These are phyloP conservation scores for Hsuehochloa calcarea DNA, from an alignment of 176 grass and related monocot species.

Conservation along the genomic window DNA sequence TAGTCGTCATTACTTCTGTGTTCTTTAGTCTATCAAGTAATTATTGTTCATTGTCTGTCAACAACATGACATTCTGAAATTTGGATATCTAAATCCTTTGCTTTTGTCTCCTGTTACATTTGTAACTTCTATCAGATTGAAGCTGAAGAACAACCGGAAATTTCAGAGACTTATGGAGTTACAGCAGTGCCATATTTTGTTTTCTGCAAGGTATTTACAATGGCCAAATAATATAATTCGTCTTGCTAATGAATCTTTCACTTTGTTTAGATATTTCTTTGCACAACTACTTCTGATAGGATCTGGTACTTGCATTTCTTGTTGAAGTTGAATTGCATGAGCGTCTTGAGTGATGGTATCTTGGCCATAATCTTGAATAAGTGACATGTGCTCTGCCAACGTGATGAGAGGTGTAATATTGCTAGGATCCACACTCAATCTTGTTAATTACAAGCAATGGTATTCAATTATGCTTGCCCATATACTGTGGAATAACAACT, in stretches of 20 bases:
- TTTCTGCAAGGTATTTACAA: constrained; percentile 79
- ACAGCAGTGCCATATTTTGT: constrained; percentile 91
- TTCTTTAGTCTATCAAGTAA: neutral
- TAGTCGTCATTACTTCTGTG: neutral
- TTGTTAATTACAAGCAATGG: neutral
- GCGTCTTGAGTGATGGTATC: neutral
- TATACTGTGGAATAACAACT: neutral
- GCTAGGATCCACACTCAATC: neutral
- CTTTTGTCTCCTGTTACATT: constrained; percentile 26
- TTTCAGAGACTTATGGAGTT: constrained; percentile 84
- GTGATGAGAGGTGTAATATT: neutral
- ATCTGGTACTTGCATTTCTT: neutral
- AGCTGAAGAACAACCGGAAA: constrained; percentile 93
- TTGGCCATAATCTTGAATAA: neutral
- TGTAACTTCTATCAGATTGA: constrained; percentile 62
- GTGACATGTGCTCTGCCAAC: neutral
- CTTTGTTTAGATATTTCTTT: neutral
- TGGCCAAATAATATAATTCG: neutral
- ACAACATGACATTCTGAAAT: neutral
- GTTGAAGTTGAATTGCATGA: neutral
- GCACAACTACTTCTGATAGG: neutral
- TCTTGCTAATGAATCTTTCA: neutral
- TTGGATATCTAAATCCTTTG: neutral
- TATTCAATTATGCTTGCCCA: neutral
- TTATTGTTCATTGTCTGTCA: neutral